Conservation (phyloP, 352 stramenopile genomes). For the Globisporangium uncinulatum region DNA sequence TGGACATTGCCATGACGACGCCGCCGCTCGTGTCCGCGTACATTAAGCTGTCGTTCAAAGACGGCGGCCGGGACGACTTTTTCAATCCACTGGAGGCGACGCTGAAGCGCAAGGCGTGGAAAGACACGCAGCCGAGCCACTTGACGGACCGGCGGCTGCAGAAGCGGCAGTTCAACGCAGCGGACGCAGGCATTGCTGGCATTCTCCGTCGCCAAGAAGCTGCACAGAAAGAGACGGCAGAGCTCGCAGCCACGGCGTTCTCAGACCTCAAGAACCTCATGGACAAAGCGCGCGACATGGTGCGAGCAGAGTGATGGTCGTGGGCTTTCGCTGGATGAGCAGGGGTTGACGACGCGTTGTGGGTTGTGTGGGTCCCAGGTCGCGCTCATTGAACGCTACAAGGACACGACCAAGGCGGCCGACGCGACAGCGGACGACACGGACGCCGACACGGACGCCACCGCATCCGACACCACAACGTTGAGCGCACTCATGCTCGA, state of each 20-base stretch:
- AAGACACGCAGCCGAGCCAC: constrained; percentile 70
- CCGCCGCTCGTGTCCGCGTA: constrained; percentile 44
- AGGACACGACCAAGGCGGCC: constrained; percentile 66
- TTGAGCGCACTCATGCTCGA: constrained; percentile 87
- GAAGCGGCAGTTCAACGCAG: constrained; percentile 72
- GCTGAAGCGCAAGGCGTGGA: constrained; percentile 65
- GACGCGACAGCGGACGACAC: constrained; percentile 18
- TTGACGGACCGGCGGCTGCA: constrained; percentile 66
- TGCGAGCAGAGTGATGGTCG: constrained; percentile 11
- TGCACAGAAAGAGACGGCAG: constrained; percentile 72
- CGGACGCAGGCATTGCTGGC: constrained; percentile 73
- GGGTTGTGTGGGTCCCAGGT: constrained; percentile 15
- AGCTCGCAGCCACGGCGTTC: constrained; percentile 79
- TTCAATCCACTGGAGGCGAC: constrained; percentile 67
- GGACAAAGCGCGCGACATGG: constrained; percentile 88
- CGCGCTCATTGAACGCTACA: constrained; percentile 88
- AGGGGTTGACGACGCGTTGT: background rate
- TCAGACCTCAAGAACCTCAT: constrained; percentile 89
- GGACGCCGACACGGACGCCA: constrained; percentile 13
- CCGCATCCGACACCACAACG: constrained; percentile 63
- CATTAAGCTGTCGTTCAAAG: constrained; percentile 86
- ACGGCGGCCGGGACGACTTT: constrained; percentile 79
- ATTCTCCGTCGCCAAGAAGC: constrained; percentile 79
- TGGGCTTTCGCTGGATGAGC: background rate
- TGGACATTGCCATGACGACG: constrained; percentile 49